Percentiles rank a stretch among this genome's conserved stretches.
These are phyloP conservation scores for Bolboschoenoplectus hybrid DNA, from an alignment of 202 grass and related monocot species.

Conservation along the genomic window DNA sequence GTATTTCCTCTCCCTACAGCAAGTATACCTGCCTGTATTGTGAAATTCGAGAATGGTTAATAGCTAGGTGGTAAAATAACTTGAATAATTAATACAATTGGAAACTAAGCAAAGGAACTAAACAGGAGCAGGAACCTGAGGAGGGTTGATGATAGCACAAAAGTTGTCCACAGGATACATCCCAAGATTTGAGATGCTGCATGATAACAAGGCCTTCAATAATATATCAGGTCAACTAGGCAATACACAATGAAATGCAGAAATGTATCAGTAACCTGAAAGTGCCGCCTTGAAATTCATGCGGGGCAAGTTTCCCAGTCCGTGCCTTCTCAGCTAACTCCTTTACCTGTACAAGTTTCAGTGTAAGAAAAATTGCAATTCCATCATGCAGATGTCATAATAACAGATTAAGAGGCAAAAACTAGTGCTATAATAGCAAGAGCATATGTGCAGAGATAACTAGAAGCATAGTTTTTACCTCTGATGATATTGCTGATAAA, in stretches of 20 bases:
- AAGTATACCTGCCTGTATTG: constrained; percentile 77
- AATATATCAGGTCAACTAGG: constrained; percentile 31
- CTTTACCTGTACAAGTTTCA: constrained; percentile 63
- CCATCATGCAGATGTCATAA: background rate
- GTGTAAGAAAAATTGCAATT: background rate
- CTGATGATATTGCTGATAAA: constrained; percentile 87
- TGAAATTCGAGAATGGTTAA: constrained; percentile 11
- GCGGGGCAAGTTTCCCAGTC: constrained; percentile 80
- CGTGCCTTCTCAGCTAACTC: constrained; percentile 91
- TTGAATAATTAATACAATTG: background rate
- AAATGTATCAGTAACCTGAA: constrained; percentile 62
- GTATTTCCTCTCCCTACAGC: constrained; percentile 82
- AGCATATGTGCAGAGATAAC: constrained; percentile 1
- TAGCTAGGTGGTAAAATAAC: background rate
- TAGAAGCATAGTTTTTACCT: constrained; percentile 54
- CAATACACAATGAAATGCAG: constrained; percentile 27
- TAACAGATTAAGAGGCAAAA: background rate
- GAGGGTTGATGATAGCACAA: constrained; percentile 98
- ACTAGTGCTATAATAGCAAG: background rate
- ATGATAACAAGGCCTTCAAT: constrained; percentile 34
- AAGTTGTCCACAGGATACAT: constrained; percentile 97
- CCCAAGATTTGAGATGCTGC: constrained; percentile 96
- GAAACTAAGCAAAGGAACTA: constrained; percentile 18
- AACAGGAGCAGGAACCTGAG: constrained; percentile 59
- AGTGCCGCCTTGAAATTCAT: constrained; percentile 82